Evolutionary conservation across 306 rosid species (phyloP).

Genomic region (Prunus padus): DNA sequence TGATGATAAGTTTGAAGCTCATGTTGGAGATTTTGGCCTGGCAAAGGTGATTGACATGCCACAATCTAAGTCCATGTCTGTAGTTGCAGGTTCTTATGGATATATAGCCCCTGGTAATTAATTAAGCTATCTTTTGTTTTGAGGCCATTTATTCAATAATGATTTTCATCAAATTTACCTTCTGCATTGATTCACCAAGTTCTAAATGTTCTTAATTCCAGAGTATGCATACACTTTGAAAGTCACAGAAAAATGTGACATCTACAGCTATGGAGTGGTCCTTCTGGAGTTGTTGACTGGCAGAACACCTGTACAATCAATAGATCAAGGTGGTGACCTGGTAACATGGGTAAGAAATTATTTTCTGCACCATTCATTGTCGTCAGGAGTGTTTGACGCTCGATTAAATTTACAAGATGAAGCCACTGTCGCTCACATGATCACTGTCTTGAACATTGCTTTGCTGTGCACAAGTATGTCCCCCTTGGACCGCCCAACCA

Average conservation of each 20-base stretch:
- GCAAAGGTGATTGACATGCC: constrained; percentile 91
- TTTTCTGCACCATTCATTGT: constrained; percentile 39
- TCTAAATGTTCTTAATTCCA: constrained; percentile 19
- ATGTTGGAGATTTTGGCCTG: constrained; percentile 92
- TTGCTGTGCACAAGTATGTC: constrained; percentile 61
- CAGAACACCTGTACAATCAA: constrained; percentile 65
- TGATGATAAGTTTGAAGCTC: constrained; percentile 75
- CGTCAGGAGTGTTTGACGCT: constrained; percentile 49
- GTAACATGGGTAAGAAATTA: constrained; percentile 64
- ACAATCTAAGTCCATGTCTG: constrained; percentile 74
- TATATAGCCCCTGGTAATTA: constrained; percentile 81
- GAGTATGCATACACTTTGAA: constrained; percentile 91
- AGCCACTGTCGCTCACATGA: constrained; percentile 52
- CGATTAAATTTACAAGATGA: constrained; percentile 51
- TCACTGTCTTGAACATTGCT: constrained; percentile 69
- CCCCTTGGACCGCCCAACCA: constrained; percentile 62
- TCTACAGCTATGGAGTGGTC: constrained; percentile 81
- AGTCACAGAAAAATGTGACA: constrained; percentile 83
- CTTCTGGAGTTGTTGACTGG: constrained; percentile 83
- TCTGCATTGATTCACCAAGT: too few relatives aligned
- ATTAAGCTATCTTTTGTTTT: constrained; percentile 18
- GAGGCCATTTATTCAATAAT: neutral
- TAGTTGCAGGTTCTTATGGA: constrained; percentile 94
- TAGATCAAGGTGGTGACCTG: constrained; percentile 81
- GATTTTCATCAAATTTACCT: neutral